Percentiles rank a stretch among this genome's conserved stretches.
Evolutionary conservation across 2,329 filamentous ascomycete genomes (phyloP).

Genomic region (Davidsoniella australis): DNA sequence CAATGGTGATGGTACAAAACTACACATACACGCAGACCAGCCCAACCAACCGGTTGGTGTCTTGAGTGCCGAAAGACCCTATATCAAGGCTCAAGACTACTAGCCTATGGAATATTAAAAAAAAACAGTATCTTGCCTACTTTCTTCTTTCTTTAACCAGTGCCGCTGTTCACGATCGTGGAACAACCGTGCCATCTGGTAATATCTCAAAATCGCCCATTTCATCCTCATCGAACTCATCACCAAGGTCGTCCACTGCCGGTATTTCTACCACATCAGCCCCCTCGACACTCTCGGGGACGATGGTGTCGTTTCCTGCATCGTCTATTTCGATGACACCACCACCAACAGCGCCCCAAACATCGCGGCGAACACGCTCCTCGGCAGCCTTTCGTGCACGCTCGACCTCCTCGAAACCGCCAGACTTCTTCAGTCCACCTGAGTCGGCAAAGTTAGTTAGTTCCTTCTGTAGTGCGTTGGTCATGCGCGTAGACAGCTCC

Average conservation of each 20-base stretch:
- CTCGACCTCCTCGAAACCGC: conserved; percentile 88
- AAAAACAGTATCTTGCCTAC: neutral
- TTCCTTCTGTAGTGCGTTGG: conserved; percentile 68
- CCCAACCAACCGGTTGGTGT: neutral
- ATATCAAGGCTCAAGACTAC: too few relatives aligned
- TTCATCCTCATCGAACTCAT: conserved; percentile 8
- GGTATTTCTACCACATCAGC: conserved; percentile 1
- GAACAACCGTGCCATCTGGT: conserved; percentile 11
- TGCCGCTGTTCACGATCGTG: neutral
- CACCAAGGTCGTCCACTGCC: neutral
- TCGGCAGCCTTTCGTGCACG: conserved; percentile 70
- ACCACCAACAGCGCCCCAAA: conserved; percentile 38
- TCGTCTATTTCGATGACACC: conserved; percentile 23
- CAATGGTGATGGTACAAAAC: neutral
- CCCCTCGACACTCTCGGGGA: conserved; percentile 14
- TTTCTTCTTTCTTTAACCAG: too few relatives aligned
- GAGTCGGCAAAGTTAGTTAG: conserved; percentile 72
- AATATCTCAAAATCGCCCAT: conserved; percentile 12
- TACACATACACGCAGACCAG: neutral
- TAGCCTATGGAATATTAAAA: neutral
- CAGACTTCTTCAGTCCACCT: conserved; percentile 86
- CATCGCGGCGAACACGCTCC: conserved; percentile 68
- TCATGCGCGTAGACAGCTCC: conserved; percentile 62
- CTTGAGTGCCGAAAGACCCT: too few relatives aligned
- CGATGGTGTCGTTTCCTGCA: conserved; percentile 14